Evolutionary conservation across 768 basidiomycete species (phyloP).

Genomic region (Amanita pallidorosea): DNA sequence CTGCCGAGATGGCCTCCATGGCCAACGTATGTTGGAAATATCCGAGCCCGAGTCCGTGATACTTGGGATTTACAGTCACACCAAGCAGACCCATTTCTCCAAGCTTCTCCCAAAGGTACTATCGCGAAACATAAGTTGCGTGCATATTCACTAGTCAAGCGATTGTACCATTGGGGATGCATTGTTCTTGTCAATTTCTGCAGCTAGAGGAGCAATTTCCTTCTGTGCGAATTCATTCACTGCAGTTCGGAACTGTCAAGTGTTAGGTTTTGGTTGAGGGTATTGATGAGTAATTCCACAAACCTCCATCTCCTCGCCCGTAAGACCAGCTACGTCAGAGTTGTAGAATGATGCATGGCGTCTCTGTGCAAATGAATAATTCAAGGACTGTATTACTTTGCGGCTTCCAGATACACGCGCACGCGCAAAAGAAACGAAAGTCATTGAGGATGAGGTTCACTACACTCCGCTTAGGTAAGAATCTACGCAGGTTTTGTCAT

Average conservation of each 20-base stretch:
- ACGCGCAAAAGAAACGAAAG: slow-evolving; percentile 1
- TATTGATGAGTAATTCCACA: slow-evolving; percentile 8
- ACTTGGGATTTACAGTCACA: slow-evolving; percentile 69
- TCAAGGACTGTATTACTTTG: slow-evolving; percentile 6
- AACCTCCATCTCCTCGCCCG: slow-evolving; percentile 74
- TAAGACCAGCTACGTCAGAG: slow-evolving; percentile 62
- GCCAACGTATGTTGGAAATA: slow-evolving; percentile 85
- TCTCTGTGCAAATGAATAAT: slow-evolving; percentile 5
- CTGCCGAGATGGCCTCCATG: slow-evolving; percentile 89
- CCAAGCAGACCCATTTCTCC: slow-evolving; percentile 91
- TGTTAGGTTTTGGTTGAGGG: slow-evolving; percentile 3
- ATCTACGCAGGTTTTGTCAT: slow-evolving; percentile 1
- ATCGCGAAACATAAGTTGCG: slow-evolving; percentile 4
- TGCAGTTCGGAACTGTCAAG: slow-evolving; percentile 64
- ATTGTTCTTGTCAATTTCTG: slow-evolving; percentile 79
- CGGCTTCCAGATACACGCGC: background rate
- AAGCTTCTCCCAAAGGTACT: slow-evolving; percentile 86
- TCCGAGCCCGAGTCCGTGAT: slow-evolving; percentile 75
- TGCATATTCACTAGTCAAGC: background rate
- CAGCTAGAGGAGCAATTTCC: slow-evolving; percentile 80
- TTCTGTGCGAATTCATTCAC: slow-evolving; percentile 71
- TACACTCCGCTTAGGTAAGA: no score
- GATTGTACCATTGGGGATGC: slow-evolving; percentile 59
- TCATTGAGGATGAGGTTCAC: background rate
- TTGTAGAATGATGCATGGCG: slow-evolving; percentile 57